These are phyloP conservation scores for Alternaria solani DNA, from an alignment of 2,329 filamentous ascomycete genomes.

Conservation along the genomic window DNA sequence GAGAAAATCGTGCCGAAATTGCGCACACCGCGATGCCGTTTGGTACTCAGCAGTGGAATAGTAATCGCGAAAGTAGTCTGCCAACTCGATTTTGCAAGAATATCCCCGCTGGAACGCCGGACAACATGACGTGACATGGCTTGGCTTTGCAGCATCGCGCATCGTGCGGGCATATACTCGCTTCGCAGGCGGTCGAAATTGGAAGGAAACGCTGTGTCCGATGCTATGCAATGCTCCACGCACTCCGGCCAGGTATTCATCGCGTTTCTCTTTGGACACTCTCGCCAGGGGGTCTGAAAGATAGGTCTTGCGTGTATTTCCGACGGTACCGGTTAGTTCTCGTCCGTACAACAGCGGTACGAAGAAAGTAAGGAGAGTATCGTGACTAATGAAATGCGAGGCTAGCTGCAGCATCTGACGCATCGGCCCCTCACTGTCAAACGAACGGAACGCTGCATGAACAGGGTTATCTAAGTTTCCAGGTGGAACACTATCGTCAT, in stretches of 20 bases:
- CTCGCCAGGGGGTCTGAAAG: conserved; percentile 31
- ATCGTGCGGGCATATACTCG: conserved; percentile 36
- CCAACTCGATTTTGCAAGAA: conserved; percentile 34
- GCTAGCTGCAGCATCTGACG: conserved; percentile 41
- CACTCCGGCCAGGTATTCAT: conserved; percentile 25
- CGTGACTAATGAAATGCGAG: conserved; percentile 43
- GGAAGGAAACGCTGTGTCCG: conserved; percentile 32
- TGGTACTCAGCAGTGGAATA: conserved; percentile 32
- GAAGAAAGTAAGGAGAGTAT: conserved; percentile 43
- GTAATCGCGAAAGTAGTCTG: conserved; percentile 28
- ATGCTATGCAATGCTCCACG: conserved; percentile 39
- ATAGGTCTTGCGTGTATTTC: conserved; percentile 20
- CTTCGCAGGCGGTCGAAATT: conserved; percentile 23
- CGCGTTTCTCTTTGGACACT: conserved; percentile 20
- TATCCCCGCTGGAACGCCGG: conserved; percentile 22
- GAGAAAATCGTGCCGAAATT: conserved; percentile 47
- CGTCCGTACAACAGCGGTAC: conserved; percentile 39
- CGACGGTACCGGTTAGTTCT: conserved; percentile 16
- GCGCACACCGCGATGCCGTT: conserved; percentile 33
- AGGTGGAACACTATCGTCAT: conserved; percentile 30
- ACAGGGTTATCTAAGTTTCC: conserved; percentile 40
- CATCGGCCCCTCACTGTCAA: conserved; percentile 23
- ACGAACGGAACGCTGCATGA: conserved; percentile 41
- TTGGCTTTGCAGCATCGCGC: conserved; percentile 5
- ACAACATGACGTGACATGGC: conserved; percentile 19